Percentiles rank a stretch among this genome's conserved stretches.
phyloP scores from a whole-genome alignment of 2,329 filamentous ascomycete genomes.

The Fusarium domesticum region DNA sequence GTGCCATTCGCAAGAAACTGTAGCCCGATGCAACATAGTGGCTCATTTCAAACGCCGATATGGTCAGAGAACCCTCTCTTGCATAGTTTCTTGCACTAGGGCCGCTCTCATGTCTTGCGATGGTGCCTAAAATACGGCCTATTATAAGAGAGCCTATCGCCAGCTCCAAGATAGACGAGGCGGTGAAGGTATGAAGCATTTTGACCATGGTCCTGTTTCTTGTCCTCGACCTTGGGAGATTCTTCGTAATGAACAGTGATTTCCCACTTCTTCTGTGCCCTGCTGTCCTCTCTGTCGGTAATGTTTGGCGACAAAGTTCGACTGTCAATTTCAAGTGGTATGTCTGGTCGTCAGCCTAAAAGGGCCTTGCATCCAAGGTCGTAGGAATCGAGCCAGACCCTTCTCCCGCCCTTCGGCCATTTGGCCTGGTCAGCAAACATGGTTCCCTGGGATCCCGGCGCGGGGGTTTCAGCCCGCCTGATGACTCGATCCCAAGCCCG shows the following conservation, averaged over 20 bases:
- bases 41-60: not conserved
- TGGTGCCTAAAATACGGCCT: not conserved
- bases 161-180: conserved; percentile 26
- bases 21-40: not conserved
- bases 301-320: no score
- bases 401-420: no score
- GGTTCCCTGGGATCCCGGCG: conserved; percentile 6
- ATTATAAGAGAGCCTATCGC: no score
- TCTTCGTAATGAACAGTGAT: no score
- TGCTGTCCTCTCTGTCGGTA: no score
- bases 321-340: no score
- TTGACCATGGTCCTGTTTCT: conserved; percentile 21
- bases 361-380: no score
- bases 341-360: no score
- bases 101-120: not conserved
- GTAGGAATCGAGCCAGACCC: no score
- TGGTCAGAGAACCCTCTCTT: not conserved
- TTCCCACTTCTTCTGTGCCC: no score
- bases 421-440: not conserved
- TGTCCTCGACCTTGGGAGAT: conserved; percentile 20
- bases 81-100: not conserved
- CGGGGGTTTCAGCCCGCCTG: conserved; percentile 15
- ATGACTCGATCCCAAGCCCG: conserved; percentile 27
- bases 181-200: conserved; percentile 26
- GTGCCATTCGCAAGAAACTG: not conserved